Evolutionary conservation across 2,329 filamentous ascomycete species (phyloP), one percentile per base, ranked within the genome.

Genomic region (Chaetomiaceae sp.): DNA sequence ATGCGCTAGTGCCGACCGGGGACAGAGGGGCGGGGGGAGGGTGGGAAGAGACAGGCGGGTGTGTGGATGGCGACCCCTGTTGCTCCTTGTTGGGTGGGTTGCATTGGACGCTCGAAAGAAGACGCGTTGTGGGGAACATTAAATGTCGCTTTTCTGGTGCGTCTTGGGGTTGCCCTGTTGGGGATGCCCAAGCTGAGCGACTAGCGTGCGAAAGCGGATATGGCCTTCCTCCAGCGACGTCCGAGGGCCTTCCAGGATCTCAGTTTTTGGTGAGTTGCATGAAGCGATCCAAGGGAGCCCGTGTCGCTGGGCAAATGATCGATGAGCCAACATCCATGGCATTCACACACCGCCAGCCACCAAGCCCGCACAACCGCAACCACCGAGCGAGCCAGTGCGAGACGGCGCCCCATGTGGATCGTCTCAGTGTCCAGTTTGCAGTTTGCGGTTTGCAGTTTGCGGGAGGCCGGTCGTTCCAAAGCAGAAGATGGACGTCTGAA

Each of bases 121-220:
- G 41, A 39, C 45, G 40, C 45, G 37, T 49, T 58, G 55, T 57
- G 51, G 55, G 53, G 57, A 48, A 21, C 35, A 21, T 47, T n/a
- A 48, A 55, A 56, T 54, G 51, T 51, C 49, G 53, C 50, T 49
- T 51, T 53, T 45, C 25, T 42, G 35, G 16, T 43, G 23, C 21
- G 9, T 50, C 30, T 50, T 52, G 50, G 46, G 40, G 44, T 49
- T 27, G 40, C 48, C 44, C 35, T 46, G 45, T n/a, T 49, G 35
- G 40, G 33, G 5, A 20, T 20, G 42, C 16, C 23, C 19, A 21
- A 54, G 41, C 40, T 43, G 48, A 40, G 39, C 27, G 44, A 27
- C 31, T 37, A 48, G 42, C 20, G 40, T 44, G 48, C 46, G 45
- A 45, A 38, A 50, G 30, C 37, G 35, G 48, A 38, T 19, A 38